A percentile compares a stretch with the other conserved stretches of the same genome.
These are phyloP conservation scores for Rhododendron mucronatum DNA, from an alignment of 148 eudicot genomes.

Conservation along the genomic window DNA sequence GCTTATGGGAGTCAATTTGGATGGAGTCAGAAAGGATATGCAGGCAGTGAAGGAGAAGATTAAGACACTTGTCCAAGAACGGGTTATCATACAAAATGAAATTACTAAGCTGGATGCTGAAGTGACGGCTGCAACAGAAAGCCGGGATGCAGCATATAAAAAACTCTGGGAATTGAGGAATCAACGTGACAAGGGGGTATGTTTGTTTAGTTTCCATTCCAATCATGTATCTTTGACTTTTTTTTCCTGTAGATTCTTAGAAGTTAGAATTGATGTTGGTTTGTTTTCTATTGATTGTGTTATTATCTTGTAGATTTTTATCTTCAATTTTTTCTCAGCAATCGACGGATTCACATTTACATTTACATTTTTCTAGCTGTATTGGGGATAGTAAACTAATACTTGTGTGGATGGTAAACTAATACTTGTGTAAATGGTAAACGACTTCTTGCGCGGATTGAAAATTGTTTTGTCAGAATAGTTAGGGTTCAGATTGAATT, in stretches of 20 bases:
- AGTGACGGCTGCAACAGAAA: conserved; percentile 24
- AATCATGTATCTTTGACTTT: not conserved
- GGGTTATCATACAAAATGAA: conserved; percentile 32
- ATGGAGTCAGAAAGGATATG: conserved; percentile 70
- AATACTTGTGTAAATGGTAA: too few species aligned
- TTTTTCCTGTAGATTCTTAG: not conserved
- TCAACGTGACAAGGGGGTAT: conserved; percentile 53
- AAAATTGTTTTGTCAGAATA: not conserved
- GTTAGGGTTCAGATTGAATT: not conserved
- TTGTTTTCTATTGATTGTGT: not conserved
- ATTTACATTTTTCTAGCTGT: not conserved
- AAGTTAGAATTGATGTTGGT: not conserved
- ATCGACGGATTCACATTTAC: too few species aligned
- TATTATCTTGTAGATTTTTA: not conserved
- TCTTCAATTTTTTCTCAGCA: not conserved
- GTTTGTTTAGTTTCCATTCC: conserved; percentile 6
- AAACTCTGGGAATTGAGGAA: conserved; percentile 33
- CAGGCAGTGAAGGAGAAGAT: conserved; percentile 38
- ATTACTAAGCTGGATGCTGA: conserved; percentile 39
- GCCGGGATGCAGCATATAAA: conserved; percentile 33
- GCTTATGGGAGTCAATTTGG: conserved; percentile 68
- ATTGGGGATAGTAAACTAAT: not conserved
- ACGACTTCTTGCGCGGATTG: not conserved
- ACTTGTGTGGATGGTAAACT: not conserved
- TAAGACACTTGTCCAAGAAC: conserved; percentile 41